Evolutionary conservation across 225 moss, liverwort and hornwort genomes (phyloP).

Genomic region (Sphagnum tenellum): DNA sequence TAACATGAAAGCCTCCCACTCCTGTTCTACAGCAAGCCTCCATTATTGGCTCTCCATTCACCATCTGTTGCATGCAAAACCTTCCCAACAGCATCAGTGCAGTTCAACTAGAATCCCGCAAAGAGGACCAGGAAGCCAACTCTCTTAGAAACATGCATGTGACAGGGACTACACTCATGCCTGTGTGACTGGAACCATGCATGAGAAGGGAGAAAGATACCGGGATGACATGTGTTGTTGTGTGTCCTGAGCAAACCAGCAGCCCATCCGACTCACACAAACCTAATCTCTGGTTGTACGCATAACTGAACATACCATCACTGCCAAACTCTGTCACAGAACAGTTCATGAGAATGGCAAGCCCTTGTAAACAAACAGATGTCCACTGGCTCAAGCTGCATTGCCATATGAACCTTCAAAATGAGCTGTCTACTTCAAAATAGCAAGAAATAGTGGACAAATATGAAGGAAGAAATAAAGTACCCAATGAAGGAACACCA

Average conservation of each 20-base stretch:
- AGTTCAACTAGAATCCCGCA: not conserved
- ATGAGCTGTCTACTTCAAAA: too few relatives aligned
- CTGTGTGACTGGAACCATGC: too few relatives aligned
- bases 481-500: conserved; percentile 80
- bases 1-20: conserved; percentile 86
- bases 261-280: conserved; percentile 70
- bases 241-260: conserved; percentile 82
- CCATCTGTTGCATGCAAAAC: conserved; percentile 45
- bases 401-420: too few relatives aligned
- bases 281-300: conserved; percentile 68
- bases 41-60: conserved; percentile 76
- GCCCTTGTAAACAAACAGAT: too few relatives aligned
- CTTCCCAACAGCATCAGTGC: conserved; percentile 5
- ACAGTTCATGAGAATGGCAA: not conserved
- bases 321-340: conserved; percentile 69
- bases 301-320: conserved; percentile 84
- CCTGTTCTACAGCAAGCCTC: conserved; percentile 83
- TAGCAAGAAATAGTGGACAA: too few relatives aligned
- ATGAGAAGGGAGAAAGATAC: conserved; percentile 20
- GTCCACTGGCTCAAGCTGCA: too few relatives aligned
- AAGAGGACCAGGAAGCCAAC: not conserved
- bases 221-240: conserved; percentile 93
- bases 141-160: too few relatives aligned
- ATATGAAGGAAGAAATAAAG: too few relatives aligned
- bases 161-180: too few relatives aligned